Percentiles rank a stretch among this genome's conserved stretches.
These are phyloP conservation scores for Alloascoidea africana DNA, from an alignment of 805 yeast genomes.

Conservation along the genomic window DNA sequence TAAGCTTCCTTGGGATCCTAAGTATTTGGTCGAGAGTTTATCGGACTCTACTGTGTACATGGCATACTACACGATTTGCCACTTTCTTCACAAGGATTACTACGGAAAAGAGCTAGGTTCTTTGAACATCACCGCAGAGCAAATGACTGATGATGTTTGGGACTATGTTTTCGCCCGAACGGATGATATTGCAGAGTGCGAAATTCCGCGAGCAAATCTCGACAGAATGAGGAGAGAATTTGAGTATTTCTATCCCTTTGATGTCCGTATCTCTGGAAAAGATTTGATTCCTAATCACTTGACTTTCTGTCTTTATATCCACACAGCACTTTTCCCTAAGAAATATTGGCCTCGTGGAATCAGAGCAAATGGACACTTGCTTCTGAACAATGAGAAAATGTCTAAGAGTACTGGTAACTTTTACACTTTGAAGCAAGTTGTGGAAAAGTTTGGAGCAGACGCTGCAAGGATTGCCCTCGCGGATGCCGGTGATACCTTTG, in stretches of 20 bases:
- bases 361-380: conserved; percentile 88
- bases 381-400: conserved; percentile 95
- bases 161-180: conserved; percentile 75
- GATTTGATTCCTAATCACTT: conserved; percentile 95
- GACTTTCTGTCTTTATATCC: conserved; percentile 88
- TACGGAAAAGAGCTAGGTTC: conserved; percentile 68
- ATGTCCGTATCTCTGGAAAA: conserved; percentile 84
- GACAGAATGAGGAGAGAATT: conserved; percentile 78
- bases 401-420: conserved; percentile 96
- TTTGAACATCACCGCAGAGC: conserved; percentile 60
- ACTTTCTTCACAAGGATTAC: conserved; percentile 72
- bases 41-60: conserved; percentile 94
- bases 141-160: conserved; percentile 86
- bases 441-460: conserved; percentile 89
- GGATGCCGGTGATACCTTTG: conserved; percentile 95
- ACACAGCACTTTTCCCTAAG: conserved; percentile 86
- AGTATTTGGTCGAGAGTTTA: conserved; percentile 83
- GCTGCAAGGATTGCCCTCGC: conserved; percentile 95
- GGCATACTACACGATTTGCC: conserved; percentile 84
- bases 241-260: conserved; percentile 93
- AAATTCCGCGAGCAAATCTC: conserved; percentile 53
- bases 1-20: conserved; percentile 91
- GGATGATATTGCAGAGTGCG: conserved; percentile 33
- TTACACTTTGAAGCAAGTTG: conserved; percentile 74
- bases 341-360: conserved; percentile 88